phyloP scores from a whole-genome alignment of 306 rosid species.

The Vigna hirtella region DNA sequence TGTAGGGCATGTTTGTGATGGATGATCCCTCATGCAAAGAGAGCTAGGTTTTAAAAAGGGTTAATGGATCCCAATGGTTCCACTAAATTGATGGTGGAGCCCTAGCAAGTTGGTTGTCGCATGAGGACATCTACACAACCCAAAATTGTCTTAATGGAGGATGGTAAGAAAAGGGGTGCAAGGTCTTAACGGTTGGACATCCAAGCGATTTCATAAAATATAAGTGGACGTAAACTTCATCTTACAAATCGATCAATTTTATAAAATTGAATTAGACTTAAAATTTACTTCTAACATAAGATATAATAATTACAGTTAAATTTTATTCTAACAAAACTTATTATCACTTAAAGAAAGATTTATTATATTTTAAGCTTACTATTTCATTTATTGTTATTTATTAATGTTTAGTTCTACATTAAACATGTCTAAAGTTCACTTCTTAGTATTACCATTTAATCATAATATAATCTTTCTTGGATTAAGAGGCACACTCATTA shows the following conservation, averaged over 20 bases:
- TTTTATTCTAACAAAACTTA: too few species aligned
- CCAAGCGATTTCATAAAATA: too few species aligned
- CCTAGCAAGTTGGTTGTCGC: constrained; percentile 13
- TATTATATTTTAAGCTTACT: too few species aligned
- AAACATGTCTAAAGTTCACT: too few species aligned
- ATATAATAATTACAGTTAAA: too few species aligned
- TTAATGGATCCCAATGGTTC: constrained; percentile 37
- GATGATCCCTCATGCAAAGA: constrained; percentile 20
- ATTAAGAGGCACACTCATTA: constrained; percentile 55
- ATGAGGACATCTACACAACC: constrained; percentile 39
- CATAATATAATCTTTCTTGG: constrained; percentile 48
- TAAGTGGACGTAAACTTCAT: too few species aligned
- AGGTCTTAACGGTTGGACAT: neutral
- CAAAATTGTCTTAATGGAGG: constrained; percentile 41
- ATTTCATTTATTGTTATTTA: too few species aligned
- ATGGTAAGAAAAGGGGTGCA: constrained; percentile 36
- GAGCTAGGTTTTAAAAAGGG: constrained; percentile 27
- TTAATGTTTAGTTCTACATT: too few species aligned
- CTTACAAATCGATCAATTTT: too few species aligned
- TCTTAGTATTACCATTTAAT: constrained; percentile 3
- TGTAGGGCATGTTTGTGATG: constrained; percentile 24
- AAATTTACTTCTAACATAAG: too few species aligned
- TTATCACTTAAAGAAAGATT: too few species aligned
- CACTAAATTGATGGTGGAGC: constrained; percentile 39
- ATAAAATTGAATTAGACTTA: too few species aligned